Evolutionary conservation across 495 filamentous ascomycete genomes (phyloP).

Genomic region (Talaromyces borbonicus): DNA sequence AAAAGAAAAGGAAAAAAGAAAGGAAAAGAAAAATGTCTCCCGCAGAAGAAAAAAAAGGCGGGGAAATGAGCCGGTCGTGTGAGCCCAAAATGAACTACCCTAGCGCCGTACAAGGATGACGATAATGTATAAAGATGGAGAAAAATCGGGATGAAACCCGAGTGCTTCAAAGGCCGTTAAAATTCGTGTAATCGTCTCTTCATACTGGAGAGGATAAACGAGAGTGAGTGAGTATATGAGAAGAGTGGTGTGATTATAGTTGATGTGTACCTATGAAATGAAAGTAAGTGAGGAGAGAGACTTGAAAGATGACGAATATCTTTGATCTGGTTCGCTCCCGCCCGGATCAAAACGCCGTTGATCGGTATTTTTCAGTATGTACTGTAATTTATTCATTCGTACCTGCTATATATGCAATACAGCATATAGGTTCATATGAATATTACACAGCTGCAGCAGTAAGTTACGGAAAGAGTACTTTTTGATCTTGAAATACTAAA

Average conservation of each 20-base stretch:
- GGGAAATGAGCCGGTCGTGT: slow-evolving; percentile 3
- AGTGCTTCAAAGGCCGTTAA: not conserved
- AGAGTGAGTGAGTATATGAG: too few species aligned
- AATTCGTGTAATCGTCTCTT: not conserved
- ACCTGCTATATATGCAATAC: not conserved
- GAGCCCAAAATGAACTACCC: not conserved
- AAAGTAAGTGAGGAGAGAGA: not conserved
- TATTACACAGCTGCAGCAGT: too few species aligned
- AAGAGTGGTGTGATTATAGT: not conserved
- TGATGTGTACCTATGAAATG: not conserved
- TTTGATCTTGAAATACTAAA: not conserved
- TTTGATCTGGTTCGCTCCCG: slow-evolving; percentile 1
- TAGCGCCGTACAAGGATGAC: too few species aligned
- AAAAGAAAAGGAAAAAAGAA: too few species aligned
- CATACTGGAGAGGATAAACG: not conserved
- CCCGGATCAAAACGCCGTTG: not conserved
- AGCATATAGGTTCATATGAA: not conserved
- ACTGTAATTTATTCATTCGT: too few species aligned
- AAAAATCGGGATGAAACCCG: not conserved
- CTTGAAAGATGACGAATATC: slow-evolving; percentile 1
- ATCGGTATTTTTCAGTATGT: not conserved
- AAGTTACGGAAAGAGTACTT: too few species aligned
- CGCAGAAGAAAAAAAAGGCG: too few species aligned
- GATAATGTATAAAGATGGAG: not conserved
- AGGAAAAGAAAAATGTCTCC: slow-evolving; percentile 2